Percentiles rank a stretch among this genome's conserved stretches.
phyloP scores from a whole-genome alignment of 2,329 filamentous ascomycete species.

The Arthrobotrys musiformis region DNA sequence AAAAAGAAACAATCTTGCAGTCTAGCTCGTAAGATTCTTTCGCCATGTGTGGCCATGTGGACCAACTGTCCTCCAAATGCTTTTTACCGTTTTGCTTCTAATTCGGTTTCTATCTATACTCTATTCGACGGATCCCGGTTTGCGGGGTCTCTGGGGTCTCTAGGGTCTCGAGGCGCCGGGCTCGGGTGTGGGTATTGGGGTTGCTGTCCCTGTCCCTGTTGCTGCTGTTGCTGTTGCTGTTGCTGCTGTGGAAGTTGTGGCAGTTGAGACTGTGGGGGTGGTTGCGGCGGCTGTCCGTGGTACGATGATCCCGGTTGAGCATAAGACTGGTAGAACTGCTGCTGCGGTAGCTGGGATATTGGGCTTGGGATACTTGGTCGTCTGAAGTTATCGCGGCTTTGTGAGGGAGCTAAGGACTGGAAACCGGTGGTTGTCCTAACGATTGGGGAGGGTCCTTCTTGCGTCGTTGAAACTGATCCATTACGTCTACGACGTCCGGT shows the following conservation, averaged over 20 bases:
- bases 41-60: conserved; percentile 31
- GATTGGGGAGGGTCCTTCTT: conserved; percentile 24
- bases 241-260: neutral
- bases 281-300: conserved; percentile 7
- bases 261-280: conserved; percentile 15
- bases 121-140: conserved; percentile 13
- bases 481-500: conserved; percentile 43
- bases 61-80: conserved; percentile 58
- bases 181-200: conserved; percentile 6
- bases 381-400: conserved; percentile 29
- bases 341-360: conserved; percentile 3
- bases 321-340: conserved; percentile 12
- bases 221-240: conserved; percentile 5
- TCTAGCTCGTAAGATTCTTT: conserved; percentile 59
- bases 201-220: conserved; percentile 10
- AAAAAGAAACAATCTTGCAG: conserved; percentile 54
- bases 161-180: conserved; percentile 42
- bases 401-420: conserved; percentile 19
- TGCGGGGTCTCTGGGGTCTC: conserved; percentile 50
- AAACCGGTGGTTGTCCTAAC: conserved; percentile 38
- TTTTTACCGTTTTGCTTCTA: conserved; percentile 29
- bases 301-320: conserved; percentile 8
- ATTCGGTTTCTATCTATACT: conserved; percentile 26
- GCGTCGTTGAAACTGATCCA: conserved; percentile 37
- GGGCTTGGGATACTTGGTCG: conserved; percentile 29